Evolutionary conservation across 192 early-diverging fungal genomes (phyloP).

Genomic region (Geranomyces michiganensis): DNA sequence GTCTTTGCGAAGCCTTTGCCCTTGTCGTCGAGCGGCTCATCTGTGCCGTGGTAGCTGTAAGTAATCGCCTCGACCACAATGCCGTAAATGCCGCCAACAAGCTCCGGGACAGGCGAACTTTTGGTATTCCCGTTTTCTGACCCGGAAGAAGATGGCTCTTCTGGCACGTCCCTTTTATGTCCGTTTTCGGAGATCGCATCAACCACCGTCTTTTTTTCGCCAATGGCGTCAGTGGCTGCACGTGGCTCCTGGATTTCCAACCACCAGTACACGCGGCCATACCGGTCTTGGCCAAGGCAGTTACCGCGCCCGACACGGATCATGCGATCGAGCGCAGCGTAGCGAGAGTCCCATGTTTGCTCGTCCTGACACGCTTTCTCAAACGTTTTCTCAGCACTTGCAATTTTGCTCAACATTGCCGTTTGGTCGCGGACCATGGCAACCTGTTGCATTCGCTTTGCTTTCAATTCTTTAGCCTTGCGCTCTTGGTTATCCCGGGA

Average conservation of each 20-base stretch:
- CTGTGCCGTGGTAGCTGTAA: neutral
- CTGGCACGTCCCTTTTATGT: neutral
- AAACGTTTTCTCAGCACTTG: neutral
- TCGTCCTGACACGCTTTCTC: neutral
- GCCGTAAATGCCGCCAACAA: neutral
- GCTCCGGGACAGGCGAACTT: too few relatives aligned
- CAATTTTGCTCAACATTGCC: neutral
- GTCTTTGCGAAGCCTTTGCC: neutral
- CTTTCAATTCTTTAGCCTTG: neutral
- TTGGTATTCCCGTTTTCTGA: neutral
- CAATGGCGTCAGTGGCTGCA: neutral
- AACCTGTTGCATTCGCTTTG: neutral
- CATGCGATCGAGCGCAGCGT: neutral
- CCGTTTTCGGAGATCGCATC: neutral
- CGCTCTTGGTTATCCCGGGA: neutral
- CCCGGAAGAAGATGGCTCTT: neutral
- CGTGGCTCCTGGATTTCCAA: neutral
- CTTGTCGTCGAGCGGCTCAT: neutral
- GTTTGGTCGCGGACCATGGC: conserved; percentile 1
- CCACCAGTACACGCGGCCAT: conserved; percentile 7
- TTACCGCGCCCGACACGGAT: neutral
- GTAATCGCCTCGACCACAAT: neutral
- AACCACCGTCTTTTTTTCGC: neutral
- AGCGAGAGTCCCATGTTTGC: conserved; percentile 4
- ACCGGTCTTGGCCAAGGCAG: conserved; percentile 4